phyloP scores from a whole-genome alignment of 257 asterid genomes.

The Rehmannia glutinosa region DNA sequence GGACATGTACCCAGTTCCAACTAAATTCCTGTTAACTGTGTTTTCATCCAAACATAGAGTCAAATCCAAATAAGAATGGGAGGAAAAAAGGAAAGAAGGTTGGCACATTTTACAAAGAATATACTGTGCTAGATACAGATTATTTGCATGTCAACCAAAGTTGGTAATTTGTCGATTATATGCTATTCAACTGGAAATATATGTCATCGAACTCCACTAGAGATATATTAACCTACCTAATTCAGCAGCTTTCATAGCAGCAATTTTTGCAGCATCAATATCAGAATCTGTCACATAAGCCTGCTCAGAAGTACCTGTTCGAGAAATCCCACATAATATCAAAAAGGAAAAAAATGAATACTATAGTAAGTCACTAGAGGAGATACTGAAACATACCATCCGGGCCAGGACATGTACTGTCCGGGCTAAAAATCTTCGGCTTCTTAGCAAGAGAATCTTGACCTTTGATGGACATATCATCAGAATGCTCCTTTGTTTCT shows the following conservation, averaged over 20 bases:
- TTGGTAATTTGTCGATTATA: not conserved
- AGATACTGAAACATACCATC: constrained; percentile 34
- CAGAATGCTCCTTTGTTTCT: constrained; percentile 35
- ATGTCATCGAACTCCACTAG: not conserved
- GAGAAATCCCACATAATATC: constrained; percentile 8
- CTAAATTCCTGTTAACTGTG: constrained; percentile 79
- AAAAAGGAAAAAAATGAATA: not conserved
- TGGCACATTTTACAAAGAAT: not conserved
- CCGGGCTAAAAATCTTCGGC: constrained; percentile 41
- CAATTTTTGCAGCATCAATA: constrained; percentile 86
- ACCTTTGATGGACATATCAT: constrained; percentile 32
- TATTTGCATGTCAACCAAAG: not conserved
- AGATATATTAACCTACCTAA: constrained; percentile 41
- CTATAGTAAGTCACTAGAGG: not conserved
- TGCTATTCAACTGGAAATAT: not conserved
- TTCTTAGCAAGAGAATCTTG: constrained; percentile 54
- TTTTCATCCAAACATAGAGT: constrained; percentile 17
- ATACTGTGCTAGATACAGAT: not conserved
- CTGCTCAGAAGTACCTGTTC: constrained; percentile 49
- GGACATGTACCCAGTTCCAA: constrained; percentile 91
- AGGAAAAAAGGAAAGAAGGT: no score
- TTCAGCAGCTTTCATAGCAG: constrained; percentile 98
- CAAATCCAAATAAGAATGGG: constrained; percentile 14
- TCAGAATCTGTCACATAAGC: constrained; percentile 66
- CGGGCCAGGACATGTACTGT: constrained; percentile 24